Conservation (phyloP, 768 basidiomycete species). For the Russula foetens region DNA sequence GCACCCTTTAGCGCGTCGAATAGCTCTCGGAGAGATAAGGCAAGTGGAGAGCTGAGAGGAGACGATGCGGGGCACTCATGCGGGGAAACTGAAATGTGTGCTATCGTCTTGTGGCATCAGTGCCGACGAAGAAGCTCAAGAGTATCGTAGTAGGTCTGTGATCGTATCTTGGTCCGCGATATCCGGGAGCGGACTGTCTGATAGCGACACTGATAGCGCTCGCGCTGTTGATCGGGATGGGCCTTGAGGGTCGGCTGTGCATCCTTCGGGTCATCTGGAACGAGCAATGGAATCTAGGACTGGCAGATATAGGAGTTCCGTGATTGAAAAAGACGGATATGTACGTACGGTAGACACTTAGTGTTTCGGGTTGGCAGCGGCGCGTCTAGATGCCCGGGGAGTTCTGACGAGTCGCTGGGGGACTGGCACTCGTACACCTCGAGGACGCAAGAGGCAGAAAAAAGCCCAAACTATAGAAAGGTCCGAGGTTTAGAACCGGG, state of each 20-base stretch:
- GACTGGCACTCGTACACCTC: no score
- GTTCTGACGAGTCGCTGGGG: no score
- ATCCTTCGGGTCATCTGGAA: not conserved
- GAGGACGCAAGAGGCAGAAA: no score
- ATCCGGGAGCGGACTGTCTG: not conserved
- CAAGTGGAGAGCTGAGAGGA: constrained; percentile 15
- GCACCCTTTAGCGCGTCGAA: no score
- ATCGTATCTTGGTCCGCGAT: not conserved
- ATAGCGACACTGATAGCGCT: not conserved
- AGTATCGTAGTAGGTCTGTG: not conserved
- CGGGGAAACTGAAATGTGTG: not conserved
- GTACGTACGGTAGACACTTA: no score
- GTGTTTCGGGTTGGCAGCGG: no score
- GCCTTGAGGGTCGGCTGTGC: not conserved
- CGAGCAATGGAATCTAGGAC: not conserved
- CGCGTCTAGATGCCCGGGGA: no score
- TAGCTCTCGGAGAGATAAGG: no score
- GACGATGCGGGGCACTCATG: constrained; percentile 1
- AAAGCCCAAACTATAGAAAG: no score
- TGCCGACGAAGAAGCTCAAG: constrained; percentile 7
- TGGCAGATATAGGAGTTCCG: no score
- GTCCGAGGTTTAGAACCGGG: no score
- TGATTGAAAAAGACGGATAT: no score
- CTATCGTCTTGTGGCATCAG: not conserved
- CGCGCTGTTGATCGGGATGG: not conserved